Percentiles rank a stretch among this genome's conserved stretches.
phyloP scores from a whole-genome alignment of 2,329 filamentous ascomycete genomes.

The Alternaria infectoria region DNA sequence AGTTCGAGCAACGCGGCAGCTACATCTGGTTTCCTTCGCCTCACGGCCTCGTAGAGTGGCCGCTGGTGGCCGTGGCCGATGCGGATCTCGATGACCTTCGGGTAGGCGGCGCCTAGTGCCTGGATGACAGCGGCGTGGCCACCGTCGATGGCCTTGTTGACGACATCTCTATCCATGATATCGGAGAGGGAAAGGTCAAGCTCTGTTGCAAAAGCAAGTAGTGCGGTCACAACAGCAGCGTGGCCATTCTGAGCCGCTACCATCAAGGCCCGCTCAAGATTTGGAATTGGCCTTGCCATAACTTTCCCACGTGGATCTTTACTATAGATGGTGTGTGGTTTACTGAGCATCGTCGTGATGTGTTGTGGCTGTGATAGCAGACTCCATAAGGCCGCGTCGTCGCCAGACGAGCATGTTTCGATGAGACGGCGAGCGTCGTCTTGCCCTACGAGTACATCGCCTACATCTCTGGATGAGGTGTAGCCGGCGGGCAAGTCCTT shows the following conservation, averaged over 20 bases:
- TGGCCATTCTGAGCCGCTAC: neutral
- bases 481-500: neutral
- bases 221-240: neutral
- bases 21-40: neutral
- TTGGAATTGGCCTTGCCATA: neutral
- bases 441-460: neutral
- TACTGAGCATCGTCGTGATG: neutral
- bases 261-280: neutral
- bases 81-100: neutral
- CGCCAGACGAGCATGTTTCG: neutral
- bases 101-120: neutral
- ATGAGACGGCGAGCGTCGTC: neutral
- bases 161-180: neutral
- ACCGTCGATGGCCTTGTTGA: neutral
- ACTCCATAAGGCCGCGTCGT: neutral
- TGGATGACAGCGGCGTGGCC: neutral
- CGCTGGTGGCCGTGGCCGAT: neutral
- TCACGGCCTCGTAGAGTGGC: neutral
- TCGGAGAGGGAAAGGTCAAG: accelerated
- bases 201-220: neutral
- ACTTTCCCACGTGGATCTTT: neutral
- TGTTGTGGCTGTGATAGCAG: neutral
- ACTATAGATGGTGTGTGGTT: neutral
- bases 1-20: neutral
- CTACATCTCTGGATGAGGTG: neutral